These are phyloP conservation scores for Piper longum DNA, from an alignment of 164 flowering plant species.

Conservation along the genomic window DNA sequence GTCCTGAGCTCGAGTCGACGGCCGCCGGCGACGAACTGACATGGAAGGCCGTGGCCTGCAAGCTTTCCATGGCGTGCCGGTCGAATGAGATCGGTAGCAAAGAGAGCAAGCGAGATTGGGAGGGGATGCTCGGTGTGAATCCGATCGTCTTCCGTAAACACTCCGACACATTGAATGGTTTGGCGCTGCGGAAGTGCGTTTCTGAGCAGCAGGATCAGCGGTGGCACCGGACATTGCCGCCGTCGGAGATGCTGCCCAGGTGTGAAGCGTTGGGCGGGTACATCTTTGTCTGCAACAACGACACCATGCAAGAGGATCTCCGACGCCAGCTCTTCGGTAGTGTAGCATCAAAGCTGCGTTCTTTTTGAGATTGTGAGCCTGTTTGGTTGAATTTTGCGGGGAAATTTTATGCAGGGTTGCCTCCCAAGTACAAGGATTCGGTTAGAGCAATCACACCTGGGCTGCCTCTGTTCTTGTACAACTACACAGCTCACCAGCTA, in stretches of 20 bases:
- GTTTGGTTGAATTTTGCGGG: neutral
- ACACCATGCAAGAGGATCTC: slow-evolving; percentile 23
- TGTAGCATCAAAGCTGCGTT: neutral
- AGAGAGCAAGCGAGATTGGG: neutral
- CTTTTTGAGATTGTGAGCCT: neutral
- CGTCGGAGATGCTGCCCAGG: slow-evolving; percentile 16
- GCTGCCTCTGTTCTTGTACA: slow-evolving; percentile 59
- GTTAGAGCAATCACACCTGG: slow-evolving; percentile 22
- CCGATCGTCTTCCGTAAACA: neutral
- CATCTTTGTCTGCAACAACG: slow-evolving; percentile 25
- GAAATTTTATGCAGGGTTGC: neutral
- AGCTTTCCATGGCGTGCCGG: neutral
- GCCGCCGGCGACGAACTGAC: neutral
- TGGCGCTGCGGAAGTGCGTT: neutral
- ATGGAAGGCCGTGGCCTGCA: neutral
- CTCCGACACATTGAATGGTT: neutral
- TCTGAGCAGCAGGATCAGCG: neutral
- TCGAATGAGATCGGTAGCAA: neutral
- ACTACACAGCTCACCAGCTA: slow-evolving; percentile 89
- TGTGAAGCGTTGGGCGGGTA: slow-evolving; percentile 19
- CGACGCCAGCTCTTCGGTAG: slow-evolving; percentile 18
- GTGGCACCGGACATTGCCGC: slow-evolving; percentile 15
- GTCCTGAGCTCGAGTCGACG: neutral
- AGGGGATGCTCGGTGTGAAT: neutral
- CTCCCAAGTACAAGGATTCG: slow-evolving; percentile 17